A percentile compares a stretch with the other conserved stretches of the same genome.
phyloP scores from a whole-genome alignment of 331 rosid genomes.

The Pyracantha coccinea region DNA sequence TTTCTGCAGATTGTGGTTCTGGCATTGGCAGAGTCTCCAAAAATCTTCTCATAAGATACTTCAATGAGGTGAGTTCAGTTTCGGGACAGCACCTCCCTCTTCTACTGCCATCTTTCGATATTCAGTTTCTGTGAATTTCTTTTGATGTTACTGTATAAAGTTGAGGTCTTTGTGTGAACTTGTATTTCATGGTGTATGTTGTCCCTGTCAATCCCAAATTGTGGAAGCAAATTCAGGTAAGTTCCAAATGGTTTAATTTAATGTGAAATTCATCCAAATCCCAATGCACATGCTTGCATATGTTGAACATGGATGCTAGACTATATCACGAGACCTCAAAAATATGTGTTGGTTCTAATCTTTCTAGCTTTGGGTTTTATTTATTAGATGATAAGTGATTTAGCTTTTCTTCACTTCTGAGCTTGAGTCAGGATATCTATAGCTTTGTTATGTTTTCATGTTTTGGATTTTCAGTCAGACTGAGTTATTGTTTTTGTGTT shows the following conservation, averaged over 20 bases:
- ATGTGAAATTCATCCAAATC: not conserved
- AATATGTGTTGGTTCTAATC: not conserved
- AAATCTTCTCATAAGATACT: constrained; percentile 74
- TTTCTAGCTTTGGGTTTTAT: not conserved
- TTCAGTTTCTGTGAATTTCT: not conserved
- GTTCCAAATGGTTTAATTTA: not conserved
- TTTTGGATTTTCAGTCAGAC: not conserved
- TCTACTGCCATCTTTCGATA: not conserved
- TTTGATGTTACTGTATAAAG: not conserved
- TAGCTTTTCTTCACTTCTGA: not conserved
- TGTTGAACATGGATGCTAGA: not conserved
- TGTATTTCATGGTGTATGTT: not conserved
- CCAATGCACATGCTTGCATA: not conserved
- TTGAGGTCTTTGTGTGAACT: not conserved
- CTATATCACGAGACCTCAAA: not conserved
- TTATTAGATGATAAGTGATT: not conserved
- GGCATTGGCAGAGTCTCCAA: constrained; percentile 92
- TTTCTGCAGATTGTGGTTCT: constrained; percentile 89
- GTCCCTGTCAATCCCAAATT: not conserved
- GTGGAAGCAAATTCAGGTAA: not conserved
- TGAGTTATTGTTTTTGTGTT: not conserved
- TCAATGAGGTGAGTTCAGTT: constrained; percentile 69
- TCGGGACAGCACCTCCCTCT: not conserved
- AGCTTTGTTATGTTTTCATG: not conserved
- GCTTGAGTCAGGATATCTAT: not conserved